Conservation (phyloP, 345 rosid genomes). For the Gossypioides kirkii region DNA sequence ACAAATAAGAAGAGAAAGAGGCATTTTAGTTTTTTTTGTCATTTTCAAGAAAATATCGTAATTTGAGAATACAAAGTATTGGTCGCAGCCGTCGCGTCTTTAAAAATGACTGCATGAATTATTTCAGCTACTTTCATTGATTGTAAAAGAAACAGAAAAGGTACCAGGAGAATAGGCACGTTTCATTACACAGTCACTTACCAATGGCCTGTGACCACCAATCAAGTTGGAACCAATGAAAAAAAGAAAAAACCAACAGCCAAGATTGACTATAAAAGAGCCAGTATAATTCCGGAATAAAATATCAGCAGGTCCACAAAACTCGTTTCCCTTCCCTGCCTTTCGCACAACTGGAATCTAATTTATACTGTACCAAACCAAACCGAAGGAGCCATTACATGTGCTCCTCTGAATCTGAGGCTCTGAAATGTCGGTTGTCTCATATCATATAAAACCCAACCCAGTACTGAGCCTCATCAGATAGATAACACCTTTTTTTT, state of each 20-base stretch:
- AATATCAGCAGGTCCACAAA: background rate
- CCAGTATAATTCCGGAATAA: background rate
- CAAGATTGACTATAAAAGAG: background rate
- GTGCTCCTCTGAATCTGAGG: background rate
- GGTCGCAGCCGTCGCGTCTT: no score
- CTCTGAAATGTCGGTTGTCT: constrained; percentile 8
- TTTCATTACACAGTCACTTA: background rate
- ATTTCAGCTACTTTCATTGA: background rate
- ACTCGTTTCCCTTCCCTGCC: background rate
- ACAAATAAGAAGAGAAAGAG: background rate
- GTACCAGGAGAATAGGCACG: background rate
- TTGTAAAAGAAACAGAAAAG: background rate
- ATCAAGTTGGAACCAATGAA: background rate
- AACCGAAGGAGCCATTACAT: background rate
- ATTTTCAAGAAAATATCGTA: no score
- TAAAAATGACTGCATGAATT: background rate
- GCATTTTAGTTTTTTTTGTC: no score
- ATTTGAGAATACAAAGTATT: no score
- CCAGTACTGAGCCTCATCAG: background rate
- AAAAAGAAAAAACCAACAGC: background rate
- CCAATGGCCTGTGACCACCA: background rate
- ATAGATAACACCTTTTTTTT: constrained; percentile 20
- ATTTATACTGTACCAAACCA: background rate
- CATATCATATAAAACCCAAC: constrained; percentile 28
- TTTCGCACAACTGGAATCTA: background rate